These are phyloP conservation scores for Stentor roeselii DNA, from an alignment of 73 alveolate genomes.

Conservation along the genomic window DNA sequence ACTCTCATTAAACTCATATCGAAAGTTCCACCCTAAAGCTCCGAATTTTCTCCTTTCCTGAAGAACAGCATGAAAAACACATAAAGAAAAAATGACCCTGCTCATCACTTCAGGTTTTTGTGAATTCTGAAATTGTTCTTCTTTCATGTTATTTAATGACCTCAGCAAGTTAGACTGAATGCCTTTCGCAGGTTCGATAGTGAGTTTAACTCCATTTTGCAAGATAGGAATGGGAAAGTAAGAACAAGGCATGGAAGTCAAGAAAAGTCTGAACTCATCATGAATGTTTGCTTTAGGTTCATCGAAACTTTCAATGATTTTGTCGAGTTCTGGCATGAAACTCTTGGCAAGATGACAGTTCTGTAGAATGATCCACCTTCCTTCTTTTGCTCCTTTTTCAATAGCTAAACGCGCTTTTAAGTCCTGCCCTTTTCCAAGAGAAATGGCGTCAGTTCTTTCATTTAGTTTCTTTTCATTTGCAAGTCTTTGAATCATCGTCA, in stretches of 20 bases:
- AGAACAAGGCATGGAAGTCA: slow-evolving; percentile 97
- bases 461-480: slow-evolving; percentile 81
- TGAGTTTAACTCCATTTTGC: slow-evolving; percentile 87
- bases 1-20: slow-evolving; percentile 98
- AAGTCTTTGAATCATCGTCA: slow-evolving; percentile 78
- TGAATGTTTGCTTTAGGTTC: slow-evolving; percentile 76
- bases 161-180: slow-evolving; percentile 65
- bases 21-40: slow-evolving; percentile 99
- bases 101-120: slow-evolving; percentile 82
- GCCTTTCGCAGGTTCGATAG: slow-evolving; percentile 88
- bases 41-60: slow-evolving; percentile 99
- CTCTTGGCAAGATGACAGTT: slow-evolving; percentile 98
- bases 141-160: slow-evolving; percentile 79
- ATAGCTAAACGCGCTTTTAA: slow-evolving; percentile 90
- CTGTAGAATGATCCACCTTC: slow-evolving; percentile 98
- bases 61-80: slow-evolving; percentile 99
- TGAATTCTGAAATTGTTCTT: slow-evolving; percentile 70
- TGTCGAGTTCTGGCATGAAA: slow-evolving; percentile 98
- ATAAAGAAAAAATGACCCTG: slow-evolving; percentile 92
- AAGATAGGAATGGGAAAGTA: slow-evolving; percentile 99
- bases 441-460: slow-evolving; percentile 81
- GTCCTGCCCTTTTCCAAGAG: slow-evolving; percentile 99
- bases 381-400: slow-evolving; percentile 91
- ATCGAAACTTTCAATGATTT: slow-evolving; percentile 84
- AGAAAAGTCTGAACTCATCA: slow-evolving; percentile 94